phyloP scores from a whole-genome alignment of 164 flowering plant species.

The Malania oleifera region DNA sequence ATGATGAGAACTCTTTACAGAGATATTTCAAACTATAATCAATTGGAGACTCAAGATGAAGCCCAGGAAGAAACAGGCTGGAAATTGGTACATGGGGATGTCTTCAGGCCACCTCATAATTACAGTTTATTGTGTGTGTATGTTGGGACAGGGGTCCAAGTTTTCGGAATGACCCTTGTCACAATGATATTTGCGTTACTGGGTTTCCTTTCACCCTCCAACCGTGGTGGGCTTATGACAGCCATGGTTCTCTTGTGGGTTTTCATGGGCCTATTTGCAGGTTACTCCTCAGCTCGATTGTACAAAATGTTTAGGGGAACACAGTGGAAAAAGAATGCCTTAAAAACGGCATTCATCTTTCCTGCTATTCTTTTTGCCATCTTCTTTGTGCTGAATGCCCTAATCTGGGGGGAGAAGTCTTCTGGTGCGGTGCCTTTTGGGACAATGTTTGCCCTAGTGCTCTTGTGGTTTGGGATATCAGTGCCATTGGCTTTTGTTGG shows the following conservation, averaged over 20 bases:
- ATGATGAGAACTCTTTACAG: constrained; percentile 51
- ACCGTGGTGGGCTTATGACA: constrained; percentile 43
- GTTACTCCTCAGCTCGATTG: constrained; percentile 33
- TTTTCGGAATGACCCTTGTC: constrained; percentile 45
- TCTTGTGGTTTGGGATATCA: constrained; percentile 43
- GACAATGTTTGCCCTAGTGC: constrained; percentile 37
- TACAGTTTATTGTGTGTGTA: constrained; percentile 41
- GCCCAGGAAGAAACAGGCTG: constrained; percentile 45
- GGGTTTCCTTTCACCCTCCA: constrained; percentile 45
- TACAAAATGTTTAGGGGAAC: constrained; percentile 42
- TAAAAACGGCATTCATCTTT: constrained; percentile 37
- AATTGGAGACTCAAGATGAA: constrained; percentile 47
- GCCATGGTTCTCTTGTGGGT: constrained; percentile 48
- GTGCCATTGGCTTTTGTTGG: constrained; percentile 39
- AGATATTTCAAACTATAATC: constrained; percentile 46
- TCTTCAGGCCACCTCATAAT: constrained; percentile 35
- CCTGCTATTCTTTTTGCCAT: constrained; percentile 34
- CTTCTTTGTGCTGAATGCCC: constrained; percentile 38
- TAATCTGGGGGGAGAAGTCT: constrained; percentile 41
- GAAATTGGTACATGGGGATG: constrained; percentile 43
- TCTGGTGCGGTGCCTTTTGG: constrained; percentile 48
- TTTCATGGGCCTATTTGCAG: constrained; percentile 44
- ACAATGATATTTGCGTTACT: constrained; percentile 47
- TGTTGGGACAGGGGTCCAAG: constrained; percentile 46
- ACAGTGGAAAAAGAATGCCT: constrained; percentile 37